Evolutionary conservation across 176 grass and related monocot species (phyloP).

Genomic region (Oryza coarctata): DNA sequence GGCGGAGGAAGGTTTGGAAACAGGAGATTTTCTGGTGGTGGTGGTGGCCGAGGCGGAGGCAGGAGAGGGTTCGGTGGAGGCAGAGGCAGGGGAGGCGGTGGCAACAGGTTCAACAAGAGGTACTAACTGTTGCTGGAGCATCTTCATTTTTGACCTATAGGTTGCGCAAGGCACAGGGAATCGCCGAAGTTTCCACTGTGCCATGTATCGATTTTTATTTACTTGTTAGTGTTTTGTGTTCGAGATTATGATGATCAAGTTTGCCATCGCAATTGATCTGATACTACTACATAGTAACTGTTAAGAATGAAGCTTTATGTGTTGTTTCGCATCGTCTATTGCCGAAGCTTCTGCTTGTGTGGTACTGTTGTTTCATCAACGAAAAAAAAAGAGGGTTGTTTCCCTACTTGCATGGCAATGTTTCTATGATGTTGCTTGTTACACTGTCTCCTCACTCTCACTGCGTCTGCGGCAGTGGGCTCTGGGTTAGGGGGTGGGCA

Average conservation of each 20-base stretch:
- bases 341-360: too few relatives aligned
- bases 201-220: constrained; percentile 50
- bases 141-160: constrained; percentile 23
- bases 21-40: constrained; percentile 41
- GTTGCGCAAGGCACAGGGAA: constrained; percentile 11
- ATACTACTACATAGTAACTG: background rate
- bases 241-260: constrained; percentile 36
- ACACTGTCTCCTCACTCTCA: too few relatives aligned
- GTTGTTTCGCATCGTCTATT: background rate
- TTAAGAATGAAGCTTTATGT: constrained; percentile 3
- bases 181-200: constrained; percentile 28
- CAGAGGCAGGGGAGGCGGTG: constrained; percentile 47
- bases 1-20: constrained; percentile 53
- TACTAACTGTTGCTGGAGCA: constrained; percentile 21
- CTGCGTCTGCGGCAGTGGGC: too few relatives aligned
- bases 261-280: constrained; percentile 33
- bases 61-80: constrained; percentile 40
- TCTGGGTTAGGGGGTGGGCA: too few relatives aligned
- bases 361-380: too few relatives aligned
- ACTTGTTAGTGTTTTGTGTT: constrained; percentile 21
- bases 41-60: constrained; percentile 40
- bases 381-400: too few relatives aligned
- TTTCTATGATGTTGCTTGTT: too few relatives aligned
- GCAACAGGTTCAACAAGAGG: constrained; percentile 70
- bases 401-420: too few relatives aligned